Base-by-base conservation (phyloP, 768 basidiomycete genomes). In the Tricholoma sp. region DNA sequence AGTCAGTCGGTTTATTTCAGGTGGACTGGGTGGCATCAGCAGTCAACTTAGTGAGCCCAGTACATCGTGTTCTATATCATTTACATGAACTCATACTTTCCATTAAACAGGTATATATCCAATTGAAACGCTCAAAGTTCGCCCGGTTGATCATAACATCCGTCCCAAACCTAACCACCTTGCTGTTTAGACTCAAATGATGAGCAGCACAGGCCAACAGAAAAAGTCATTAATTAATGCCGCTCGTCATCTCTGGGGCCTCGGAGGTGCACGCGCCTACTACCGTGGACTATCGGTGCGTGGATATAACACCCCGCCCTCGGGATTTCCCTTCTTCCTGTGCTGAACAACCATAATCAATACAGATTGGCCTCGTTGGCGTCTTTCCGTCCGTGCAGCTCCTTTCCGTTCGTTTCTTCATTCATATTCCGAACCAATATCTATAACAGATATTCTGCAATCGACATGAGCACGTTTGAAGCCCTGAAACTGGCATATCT, bases 401-500 rank as follows among this genome's bases (percentile, higher is more conserved):
- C 28, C 28, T 49, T 49, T 53, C 37, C 28, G 50, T 57, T 29
- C 47, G 18, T 34, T 39, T 34, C 41, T 39, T 48, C 33, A 18
- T 48, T 13, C 15, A 55, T 15, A 55, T 32, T 7, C 47, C 49
- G 18, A 53, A 15, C 24, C 17, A 13, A 18, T 13, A 49, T 44
- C 47, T 50, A 51, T 55, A 54, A 53, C 48, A 89, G 88, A 56
- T 91, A 91, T 68, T 88, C 91, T 12, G 96, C 96, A 4, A 99
- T 98, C 60, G 96, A 99, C 71, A 96, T 94, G 91, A 90, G 88
- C 63, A 95, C 95, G 3, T 98, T 97, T 57, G 96, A 98, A 74
- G 92, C 93, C 2, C 83, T 99, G 55, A 98, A 98, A 69, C 76
- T 94, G 44, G 86, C 89, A 2, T 98, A 98, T 70, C 74, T 89